phyloP scores from a whole-genome alignment of 2,329 filamentous ascomycete species.

The Neofusicoccum laricinum region DNA sequence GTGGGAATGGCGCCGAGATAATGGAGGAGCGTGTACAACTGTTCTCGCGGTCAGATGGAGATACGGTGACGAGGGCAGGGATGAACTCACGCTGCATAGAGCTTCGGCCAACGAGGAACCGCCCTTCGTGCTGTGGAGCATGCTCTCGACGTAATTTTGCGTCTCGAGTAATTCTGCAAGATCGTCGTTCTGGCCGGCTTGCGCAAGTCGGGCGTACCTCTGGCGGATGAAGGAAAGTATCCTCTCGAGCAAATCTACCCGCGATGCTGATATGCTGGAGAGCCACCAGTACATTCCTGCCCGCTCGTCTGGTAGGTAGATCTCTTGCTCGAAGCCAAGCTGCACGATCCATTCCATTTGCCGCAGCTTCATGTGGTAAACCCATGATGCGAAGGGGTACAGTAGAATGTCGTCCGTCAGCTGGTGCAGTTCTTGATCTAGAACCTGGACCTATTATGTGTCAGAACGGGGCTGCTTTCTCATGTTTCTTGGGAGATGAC shows the following conservation, averaged over 20 bases:
- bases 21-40: slow-evolving; percentile 59
- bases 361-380: slow-evolving; percentile 83
- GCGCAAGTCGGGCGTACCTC: background rate
- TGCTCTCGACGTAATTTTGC: background rate
- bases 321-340: slow-evolving; percentile 88
- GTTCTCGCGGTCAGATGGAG: background rate
- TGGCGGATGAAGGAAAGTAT: slow-evolving; percentile 8
- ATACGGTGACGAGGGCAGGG: background rate
- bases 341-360: slow-evolving; percentile 86
- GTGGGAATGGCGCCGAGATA: slow-evolving; percentile 55
- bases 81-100: slow-evolving; percentile 13
- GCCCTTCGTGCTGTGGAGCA: background rate
- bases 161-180: background rate
- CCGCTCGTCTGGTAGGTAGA: slow-evolving; percentile 84
- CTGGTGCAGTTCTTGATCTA: slow-evolving; percentile 66
- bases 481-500: background rate
- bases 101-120: slow-evolving; percentile 6
- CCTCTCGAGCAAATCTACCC: slow-evolving; percentile 16
- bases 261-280: slow-evolving; percentile 24
- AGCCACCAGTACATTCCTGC: slow-evolving; percentile 78
- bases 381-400: slow-evolving; percentile 81
- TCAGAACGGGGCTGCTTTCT: background rate
- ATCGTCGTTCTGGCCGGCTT: background rate
- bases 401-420: slow-evolving; percentile 59
- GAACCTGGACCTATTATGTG: slow-evolving; percentile 55